Base-by-base conservation (phyloP, 1,284 basidiomycete species). In the Tilletia indica region DNA sequence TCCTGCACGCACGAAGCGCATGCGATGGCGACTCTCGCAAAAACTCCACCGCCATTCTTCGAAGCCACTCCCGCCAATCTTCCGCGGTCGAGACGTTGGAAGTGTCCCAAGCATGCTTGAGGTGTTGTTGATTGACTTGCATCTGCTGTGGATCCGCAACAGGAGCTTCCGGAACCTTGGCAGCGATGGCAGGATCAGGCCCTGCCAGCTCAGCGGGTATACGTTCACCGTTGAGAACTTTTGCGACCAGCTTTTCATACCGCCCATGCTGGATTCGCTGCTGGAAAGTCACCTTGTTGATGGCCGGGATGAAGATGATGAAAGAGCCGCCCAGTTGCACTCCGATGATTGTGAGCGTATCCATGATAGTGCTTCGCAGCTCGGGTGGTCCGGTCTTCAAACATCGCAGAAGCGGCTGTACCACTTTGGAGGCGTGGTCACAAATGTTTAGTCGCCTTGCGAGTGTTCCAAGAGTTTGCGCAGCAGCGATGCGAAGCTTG, bases 1-100 rank as follows among this genome's bases (percentile, higher is more conserved):
- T 93, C 87, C 94, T 93, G 82, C 96, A 99, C 1, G 97, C 96
- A 68, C 97, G 90, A 64, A 99, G 88, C 39, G 97, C 96, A 86
- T 97, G 94, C 6, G 94, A 97, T 0, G 97, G 97, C 0, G 96
- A 97, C 78, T 98, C 95, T 80, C 96, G 93, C 91, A 99, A 94
- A 82, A 99, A 92, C 85, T 98, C 96, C 11, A 97, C 92, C 5
- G 94, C 92, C 14, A 99, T 88, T 25, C 92, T 89, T 78, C 93
- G 93, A 86, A 97, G 91, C 97, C 97, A 99, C 68, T 96, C 94
- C 36, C 89, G 87, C 97, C 97, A 99, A 80, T 99, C 96, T 70
- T 96, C 93, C 63, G 76, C 74, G 3, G 91, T 91, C 16, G 89
- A 87, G 8, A 94, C 88, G 74, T 90, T 89, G 2, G 93, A 92